Conservation (phyloP, 805 yeast species). For the Lachancea thermotolerans region DNA sequence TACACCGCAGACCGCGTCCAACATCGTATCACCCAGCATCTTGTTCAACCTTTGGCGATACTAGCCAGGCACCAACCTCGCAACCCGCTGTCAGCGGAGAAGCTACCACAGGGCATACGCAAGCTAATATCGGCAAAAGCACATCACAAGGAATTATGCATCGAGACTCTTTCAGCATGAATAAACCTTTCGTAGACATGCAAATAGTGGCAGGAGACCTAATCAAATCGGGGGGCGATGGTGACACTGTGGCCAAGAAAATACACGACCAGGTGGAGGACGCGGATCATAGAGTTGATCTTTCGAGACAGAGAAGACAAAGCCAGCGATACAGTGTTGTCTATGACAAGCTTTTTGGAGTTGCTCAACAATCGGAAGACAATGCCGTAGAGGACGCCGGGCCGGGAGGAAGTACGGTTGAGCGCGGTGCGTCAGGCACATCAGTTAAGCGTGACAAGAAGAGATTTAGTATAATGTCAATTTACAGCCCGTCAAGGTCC, state of each 20-base stretch:
- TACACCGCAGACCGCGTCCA: conserved; percentile 66
- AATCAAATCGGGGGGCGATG: conserved; percentile 25
- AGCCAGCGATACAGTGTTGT: conserved; percentile 15
- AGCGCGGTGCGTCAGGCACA: neutral
- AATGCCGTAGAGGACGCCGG: conserved; percentile 8
- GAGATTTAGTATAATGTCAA: conserved; percentile 38
- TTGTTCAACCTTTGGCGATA: conserved; percentile 5
- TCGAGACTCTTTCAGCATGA: conserved; percentile 21
- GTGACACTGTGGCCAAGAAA: conserved; percentile 15
- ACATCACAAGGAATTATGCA: conserved; percentile 19
- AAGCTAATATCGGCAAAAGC: conserved; percentile 1
- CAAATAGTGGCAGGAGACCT: conserved; percentile 33
- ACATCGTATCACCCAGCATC: conserved; percentile 67
- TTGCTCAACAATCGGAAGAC: conserved; percentile 16
- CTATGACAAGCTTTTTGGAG: conserved; percentile 11
- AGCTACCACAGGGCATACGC: neutral
- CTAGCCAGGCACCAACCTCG: conserved; percentile 20
- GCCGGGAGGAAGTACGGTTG: neutral
- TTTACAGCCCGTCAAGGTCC: conserved; percentile 24
- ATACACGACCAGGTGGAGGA: conserved; percentile 19
- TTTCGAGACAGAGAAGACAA: conserved; percentile 10
- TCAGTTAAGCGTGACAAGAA: conserved; percentile 18
- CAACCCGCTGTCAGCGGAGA: conserved; percentile 8
- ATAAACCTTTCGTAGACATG: conserved; percentile 33
- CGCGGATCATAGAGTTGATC: conserved; percentile 6